Conservation (phyloP, 305 asterid species). For the Solanum hybrid region DNA sequence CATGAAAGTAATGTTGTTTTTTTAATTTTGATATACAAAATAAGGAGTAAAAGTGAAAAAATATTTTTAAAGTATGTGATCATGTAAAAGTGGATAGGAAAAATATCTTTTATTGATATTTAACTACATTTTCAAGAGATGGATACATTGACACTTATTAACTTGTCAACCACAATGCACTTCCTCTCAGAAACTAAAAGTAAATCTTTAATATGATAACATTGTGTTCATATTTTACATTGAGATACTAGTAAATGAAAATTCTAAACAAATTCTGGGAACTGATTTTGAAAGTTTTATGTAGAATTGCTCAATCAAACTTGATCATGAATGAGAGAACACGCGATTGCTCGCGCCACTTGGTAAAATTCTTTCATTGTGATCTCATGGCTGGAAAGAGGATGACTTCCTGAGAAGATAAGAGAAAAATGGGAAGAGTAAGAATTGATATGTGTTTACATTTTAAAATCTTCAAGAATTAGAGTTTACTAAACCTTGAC, state of each 20-base stretch:
- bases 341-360: neutral
- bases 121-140: neutral
- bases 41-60: too few species aligned
- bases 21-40: too few species aligned
- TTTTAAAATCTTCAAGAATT: neutral
- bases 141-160: neutral
- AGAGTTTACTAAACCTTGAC: conserved; percentile 43
- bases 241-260: neutral
- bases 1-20: neutral
- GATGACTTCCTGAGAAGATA: conserved; percentile 47
- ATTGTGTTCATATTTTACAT: neutral
- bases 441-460: neutral
- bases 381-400: conserved; percentile 82
- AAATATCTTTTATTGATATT: neutral
- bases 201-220: neutral
- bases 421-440: neutral
- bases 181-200: neutral
- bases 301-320: neutral
- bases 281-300: neutral
- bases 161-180: neutral
- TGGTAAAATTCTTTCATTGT: conserved; percentile 12
- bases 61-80: too few species aligned
- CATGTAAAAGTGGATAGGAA: neutral
- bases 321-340: neutral
- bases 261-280: neutral